Percentiles rank a stretch among this genome's conserved stretches.
These are phyloP conservation scores for Candida anglica DNA, from an alignment of 805 yeast genomes.

Conservation along the genomic window DNA sequence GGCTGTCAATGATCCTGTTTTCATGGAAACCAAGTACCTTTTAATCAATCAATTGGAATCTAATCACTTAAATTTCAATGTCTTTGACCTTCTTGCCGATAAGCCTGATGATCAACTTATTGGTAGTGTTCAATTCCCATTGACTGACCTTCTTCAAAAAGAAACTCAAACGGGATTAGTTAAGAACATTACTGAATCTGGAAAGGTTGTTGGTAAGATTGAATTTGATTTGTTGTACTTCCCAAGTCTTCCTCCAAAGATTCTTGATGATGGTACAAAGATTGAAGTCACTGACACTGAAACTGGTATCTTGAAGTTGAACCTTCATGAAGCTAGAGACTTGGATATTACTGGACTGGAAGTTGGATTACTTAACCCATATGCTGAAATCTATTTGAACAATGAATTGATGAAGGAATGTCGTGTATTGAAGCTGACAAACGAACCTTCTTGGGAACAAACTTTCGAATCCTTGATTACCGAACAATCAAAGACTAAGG, in stretches of 20 bases:
- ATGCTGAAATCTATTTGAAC: constrained; percentile 62
- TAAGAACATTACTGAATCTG: constrained; percentile 44
- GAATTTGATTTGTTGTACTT: constrained; percentile 54
- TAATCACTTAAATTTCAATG: constrained; percentile 47
- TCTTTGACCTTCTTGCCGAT: constrained; percentile 50
- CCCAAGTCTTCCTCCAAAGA: constrained; percentile 43
- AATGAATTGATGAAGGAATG: constrained; percentile 51
- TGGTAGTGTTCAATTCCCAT: constrained; percentile 48
- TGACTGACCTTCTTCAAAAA: constrained; percentile 58
- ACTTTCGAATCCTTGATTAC: constrained; percentile 58
- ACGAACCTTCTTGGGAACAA: constrained; percentile 73
- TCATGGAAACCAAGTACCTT: constrained; percentile 62
- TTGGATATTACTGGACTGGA: constrained; percentile 52
- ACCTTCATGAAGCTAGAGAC: constrained; percentile 55
- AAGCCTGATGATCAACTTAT: constrained; percentile 51
- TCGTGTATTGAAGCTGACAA: constrained; percentile 61
- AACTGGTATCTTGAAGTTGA: constrained; percentile 67
- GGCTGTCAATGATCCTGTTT: constrained; percentile 52
- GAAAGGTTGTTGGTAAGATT: constrained; percentile 54
- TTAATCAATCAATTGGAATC: constrained; percentile 56
- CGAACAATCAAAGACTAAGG: constrained; percentile 52
- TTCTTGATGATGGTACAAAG: constrained; percentile 46
- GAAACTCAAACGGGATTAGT: constrained; percentile 40
- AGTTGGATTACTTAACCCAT: constrained; percentile 55
- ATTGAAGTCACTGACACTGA: constrained; percentile 56